Evolutionary conservation across 441 rosid species (phyloP).

Genomic region (Capsella rubella): DNA sequence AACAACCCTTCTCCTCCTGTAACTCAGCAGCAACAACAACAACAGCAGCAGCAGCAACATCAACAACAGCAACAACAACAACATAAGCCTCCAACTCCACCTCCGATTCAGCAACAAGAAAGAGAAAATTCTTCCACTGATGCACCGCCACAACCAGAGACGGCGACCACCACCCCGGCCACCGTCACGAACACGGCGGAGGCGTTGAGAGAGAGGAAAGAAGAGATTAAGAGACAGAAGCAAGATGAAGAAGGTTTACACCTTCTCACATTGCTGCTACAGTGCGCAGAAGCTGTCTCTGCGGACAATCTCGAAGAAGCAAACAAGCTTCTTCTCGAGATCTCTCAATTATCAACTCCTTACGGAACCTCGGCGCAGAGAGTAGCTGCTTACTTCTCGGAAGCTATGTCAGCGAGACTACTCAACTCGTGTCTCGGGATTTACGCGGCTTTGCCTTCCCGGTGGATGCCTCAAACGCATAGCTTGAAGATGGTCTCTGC

Average conservation of each 20-base stretch:
- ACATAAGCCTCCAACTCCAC: slow-evolving; percentile 29
- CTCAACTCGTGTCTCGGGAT: slow-evolving; percentile 89
- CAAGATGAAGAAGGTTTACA: slow-evolving; percentile 93
- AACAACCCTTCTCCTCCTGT: slow-evolving; percentile 38
- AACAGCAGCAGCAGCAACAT: background rate
- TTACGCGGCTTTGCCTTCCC: slow-evolving; percentile 71
- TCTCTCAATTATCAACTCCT: slow-evolving; percentile 89
- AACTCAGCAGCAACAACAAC: slow-evolving; percentile 31
- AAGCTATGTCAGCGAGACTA: slow-evolving; percentile 93
- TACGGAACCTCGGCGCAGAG: slow-evolving; percentile 96
- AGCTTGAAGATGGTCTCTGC: slow-evolving; percentile 85
- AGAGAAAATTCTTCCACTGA: slow-evolving; percentile 55
- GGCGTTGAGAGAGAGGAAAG: slow-evolving; percentile 63
- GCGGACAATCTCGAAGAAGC: slow-evolving; percentile 90
- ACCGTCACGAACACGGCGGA: slow-evolving; percentile 34
- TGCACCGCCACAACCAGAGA: slow-evolving; percentile 49
- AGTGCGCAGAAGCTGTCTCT: slow-evolving; percentile 96
- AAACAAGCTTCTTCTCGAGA: slow-evolving; percentile 84
- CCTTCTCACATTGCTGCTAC: slow-evolving; percentile 86
- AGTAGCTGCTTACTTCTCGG: slow-evolving; percentile 97
- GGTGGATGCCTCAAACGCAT: slow-evolving; percentile 62
- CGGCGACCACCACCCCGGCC: slow-evolving; percentile 45
- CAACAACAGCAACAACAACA: slow-evolving; percentile 28
- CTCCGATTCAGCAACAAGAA: slow-evolving; percentile 41
- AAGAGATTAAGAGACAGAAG: slow-evolving; percentile 76